Percentiles rank a stretch among this genome's conserved stretches.
Evolutionary conservation across 176 grass and related monocot species (phyloP).

Genomic region (Cenchrus purpureus): DNA sequence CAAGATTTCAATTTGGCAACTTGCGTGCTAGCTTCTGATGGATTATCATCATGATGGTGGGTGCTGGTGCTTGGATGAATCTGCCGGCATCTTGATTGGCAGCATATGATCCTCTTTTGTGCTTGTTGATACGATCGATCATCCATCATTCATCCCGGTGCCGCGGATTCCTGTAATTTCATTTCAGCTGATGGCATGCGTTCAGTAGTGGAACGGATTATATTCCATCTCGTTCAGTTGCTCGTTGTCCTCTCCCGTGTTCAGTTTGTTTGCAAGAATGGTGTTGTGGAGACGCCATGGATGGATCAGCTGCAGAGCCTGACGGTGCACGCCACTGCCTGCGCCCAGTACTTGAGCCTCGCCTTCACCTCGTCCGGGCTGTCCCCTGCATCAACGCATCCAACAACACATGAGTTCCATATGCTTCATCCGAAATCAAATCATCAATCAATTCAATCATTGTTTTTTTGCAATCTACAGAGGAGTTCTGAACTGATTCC

Average conservation of each 20-base stretch:
- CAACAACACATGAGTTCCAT: slow-evolving; percentile 17
- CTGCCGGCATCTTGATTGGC: not conserved
- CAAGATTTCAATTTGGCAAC: not conserved
- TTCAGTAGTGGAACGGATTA: slow-evolving; percentile 2
- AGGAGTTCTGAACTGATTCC: not conserved
- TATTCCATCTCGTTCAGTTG: not conserved
- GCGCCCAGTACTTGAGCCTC: slow-evolving; percentile 62
- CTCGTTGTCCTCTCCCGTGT: slow-evolving; percentile 13
- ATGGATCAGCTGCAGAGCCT: slow-evolving; percentile 44
- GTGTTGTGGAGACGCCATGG: not conserved
- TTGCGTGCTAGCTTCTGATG: not conserved
- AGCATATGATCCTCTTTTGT: not conserved
- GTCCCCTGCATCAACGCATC: slow-evolving; percentile 31
- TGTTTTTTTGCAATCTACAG: not conserved
- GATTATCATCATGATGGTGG: not conserved
- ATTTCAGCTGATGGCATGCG: not conserved
- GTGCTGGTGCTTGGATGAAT: not conserved
- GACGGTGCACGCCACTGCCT: slow-evolving; percentile 57
- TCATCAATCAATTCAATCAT: not conserved
- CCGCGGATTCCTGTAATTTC: not conserved
- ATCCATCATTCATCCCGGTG: not conserved
- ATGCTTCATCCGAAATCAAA: not conserved
- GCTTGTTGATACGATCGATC: not conserved
- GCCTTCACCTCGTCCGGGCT: slow-evolving; percentile 57
- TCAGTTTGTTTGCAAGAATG: not conserved